Base-by-base conservation (phyloP, 2,329 filamentous ascomycete genomes). In the Colletotrichum lupini region DNA sequence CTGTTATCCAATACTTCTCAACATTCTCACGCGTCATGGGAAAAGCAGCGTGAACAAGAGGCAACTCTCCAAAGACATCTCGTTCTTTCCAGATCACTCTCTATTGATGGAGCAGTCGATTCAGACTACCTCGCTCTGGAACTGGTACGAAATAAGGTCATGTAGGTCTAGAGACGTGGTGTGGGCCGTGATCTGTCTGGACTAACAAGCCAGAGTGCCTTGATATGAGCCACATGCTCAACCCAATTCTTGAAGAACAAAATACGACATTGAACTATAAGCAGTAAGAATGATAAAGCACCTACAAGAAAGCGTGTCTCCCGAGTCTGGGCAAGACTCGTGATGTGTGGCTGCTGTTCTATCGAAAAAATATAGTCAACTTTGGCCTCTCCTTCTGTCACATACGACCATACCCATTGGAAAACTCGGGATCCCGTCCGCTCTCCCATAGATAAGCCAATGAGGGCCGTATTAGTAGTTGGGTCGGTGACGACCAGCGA, bases 381-480 rank as follows among this genome's bases (percentile, higher is more conserved):
- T 12, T 6, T 1, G 11, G 6, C 6, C 4, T 9, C 14, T 0
- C 2, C 0, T 1, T 2, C 4, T 6, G 3, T 0, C 7, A 61
- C 59, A 49, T 61, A 61, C 59, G 37, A 61, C 59, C 37, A 61
- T 49, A 61, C 59, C 59, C 24, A 61, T 26, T 49, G 37, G 59
- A 61, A 22, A 61, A 61, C 59, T 61, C 37, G 37, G 37, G 59
- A 61, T 61, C 37, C 59, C 37, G 24, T 61, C 59, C 37, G 37
- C 59, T 61, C 59, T 61, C 37, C 59, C 24, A 61, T 61, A 61
- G 58, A 46, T 61, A 61, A 61, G n/a, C 52, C 11, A 55, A 14
- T 55, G 52, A 55, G 52, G 52, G 52, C 52, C 52, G 52, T 22
- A 55, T 55, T 49, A 49, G 42, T 49, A 49, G 42, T 49, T 55